Evolutionary conservation across 768 basidiomycete genomes (phyloP), one percentile per base, ranked within the genome.

Genomic region (Podaxis rugospora): DNA sequence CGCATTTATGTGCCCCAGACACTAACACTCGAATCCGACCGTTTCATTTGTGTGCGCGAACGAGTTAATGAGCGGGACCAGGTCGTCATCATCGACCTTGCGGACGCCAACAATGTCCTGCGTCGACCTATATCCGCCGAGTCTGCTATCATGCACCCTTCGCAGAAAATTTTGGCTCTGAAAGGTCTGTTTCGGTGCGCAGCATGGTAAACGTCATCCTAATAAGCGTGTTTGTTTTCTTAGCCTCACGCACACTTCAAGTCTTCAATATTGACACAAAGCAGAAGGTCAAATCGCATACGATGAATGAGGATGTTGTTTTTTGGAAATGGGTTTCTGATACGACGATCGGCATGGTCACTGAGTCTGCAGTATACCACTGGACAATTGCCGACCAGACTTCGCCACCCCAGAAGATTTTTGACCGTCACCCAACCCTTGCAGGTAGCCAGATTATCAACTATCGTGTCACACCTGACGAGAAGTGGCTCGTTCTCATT

Each of bases 251-350:
- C 49, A 97, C 95, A 64, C 83, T 99, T 27, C 97, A 99, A 74
- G 87, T 98, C 63, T 99, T 98, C 81, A 96, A 98, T 75, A 93
- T 99, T 66, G 95, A 96, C 66, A 90, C 91, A 9, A 98, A 98
- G 80, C 89, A 91, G 72, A 98, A 98, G 80, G 92, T 99, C 75
- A 96, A 96, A 71, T 92, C 95, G 27, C 94, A 98, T 71, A 79
- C 87, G 62, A 97, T 88, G 79, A 90, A 86, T 70, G 95, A 98
- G 70, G 96, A 99, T 70, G 82, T 97, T 55, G 88, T 93, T 25
- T 99, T 97, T 76, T 99, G 97, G 97, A 98, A 97, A 72, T 99
- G 97, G 97, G 87, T 98, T 40, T 90, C 88, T 51, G 89, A 93
- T 63, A 85, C 87, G 16, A 90, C 90, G 28, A 88, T 99, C 63